These are phyloP conservation scores for Galerina sulciceps DNA, from an alignment of 768 basidiomycete genomes.

Conservation along the genomic window DNA sequence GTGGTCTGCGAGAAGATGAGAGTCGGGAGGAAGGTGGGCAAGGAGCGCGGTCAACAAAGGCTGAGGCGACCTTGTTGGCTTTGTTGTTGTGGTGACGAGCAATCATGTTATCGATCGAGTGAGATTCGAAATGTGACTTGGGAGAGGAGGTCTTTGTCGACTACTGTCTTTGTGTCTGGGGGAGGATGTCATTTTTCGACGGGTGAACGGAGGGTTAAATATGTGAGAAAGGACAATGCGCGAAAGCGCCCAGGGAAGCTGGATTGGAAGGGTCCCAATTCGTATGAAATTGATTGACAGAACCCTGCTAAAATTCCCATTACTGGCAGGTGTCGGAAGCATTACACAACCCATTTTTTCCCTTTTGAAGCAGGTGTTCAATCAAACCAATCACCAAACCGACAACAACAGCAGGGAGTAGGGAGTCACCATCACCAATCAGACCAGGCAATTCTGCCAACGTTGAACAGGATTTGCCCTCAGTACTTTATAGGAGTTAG, in stretches of 20 bases:
- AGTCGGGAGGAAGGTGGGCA: background rate
- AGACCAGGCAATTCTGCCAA: too few relatives aligned
- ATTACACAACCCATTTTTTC: background rate
- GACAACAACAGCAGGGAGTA: too few relatives aligned
- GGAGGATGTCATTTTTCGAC: constrained; percentile 7
- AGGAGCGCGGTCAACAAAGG: background rate
- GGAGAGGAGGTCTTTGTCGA: background rate
- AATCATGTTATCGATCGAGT: constrained; percentile 12
- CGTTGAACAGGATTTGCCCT: too few relatives aligned
- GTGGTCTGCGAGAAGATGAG: background rate
- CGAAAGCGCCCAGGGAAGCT: background rate
- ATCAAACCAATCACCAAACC: background rate
- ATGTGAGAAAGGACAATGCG: constrained; percentile 11
- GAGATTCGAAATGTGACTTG: constrained; percentile 8
- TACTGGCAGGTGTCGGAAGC: constrained; percentile 1
- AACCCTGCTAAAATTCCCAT: constrained; percentile 4
- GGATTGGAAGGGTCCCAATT: constrained; percentile 1
- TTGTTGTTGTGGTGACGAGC: constrained; percentile 20
- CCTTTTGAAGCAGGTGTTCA: background rate
- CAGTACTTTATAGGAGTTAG: too few relatives aligned
- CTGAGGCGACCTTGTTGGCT: constrained; percentile 12
- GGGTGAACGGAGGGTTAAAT: constrained; percentile 1
- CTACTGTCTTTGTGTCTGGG: background rate
- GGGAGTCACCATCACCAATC: too few relatives aligned
- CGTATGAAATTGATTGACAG: background rate